Base-by-base conservation (phyloP, 2,329 filamentous ascomycete genomes). In the Lasiodiplodia gonubiensis region DNA sequence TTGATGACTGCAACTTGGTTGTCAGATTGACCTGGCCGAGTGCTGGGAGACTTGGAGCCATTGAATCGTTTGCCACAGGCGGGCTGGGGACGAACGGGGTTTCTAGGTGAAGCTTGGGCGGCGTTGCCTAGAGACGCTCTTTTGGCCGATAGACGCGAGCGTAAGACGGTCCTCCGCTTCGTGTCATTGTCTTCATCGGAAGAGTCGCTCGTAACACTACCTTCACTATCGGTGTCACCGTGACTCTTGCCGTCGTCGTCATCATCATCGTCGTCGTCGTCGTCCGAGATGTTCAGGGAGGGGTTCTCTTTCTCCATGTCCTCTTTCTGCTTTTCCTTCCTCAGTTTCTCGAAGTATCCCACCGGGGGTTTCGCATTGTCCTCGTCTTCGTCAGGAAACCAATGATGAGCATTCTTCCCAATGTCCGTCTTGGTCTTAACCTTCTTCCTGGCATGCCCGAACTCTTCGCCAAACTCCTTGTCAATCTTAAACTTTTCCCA, bases 401-500 rank as follows among this genome's bases (percentile, higher is more conserved):
- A 64, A 8, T 39, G 30, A 30, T 14, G 8, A 10, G 25, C 8
- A 18, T 18, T 6, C n/a, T 42, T 64, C 30, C 30, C 30, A 2
- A 8, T 39, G 48, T 27, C 21, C 25, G n/a, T 27, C 5, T 30
- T 53, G n/a, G 30, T 10, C 25, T 42, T 53, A 2, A 30, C 21
- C 12, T 30, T 48, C 60, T 53, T 64, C 48, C 27, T 37, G 7
- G 23, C 21, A 33, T 64, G 23, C 3, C 27, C 33, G 10, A 39
- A 64, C 48, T 64, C 60, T n/a, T 52, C 46, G 12, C 60, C 48
- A 12, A 64, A 64, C 14, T 39, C 27, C 10, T 53, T 64, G 3
- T 64, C 46, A 12, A 21, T 12, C 27, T 53, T 64, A 48, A 64
- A 64, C 10, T 39, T 53, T 2, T n/a, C 33, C 60, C 60, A 64